Base-by-base conservation (phyloP, 345 rosid genomes). In the Geranium brycei region DNA sequence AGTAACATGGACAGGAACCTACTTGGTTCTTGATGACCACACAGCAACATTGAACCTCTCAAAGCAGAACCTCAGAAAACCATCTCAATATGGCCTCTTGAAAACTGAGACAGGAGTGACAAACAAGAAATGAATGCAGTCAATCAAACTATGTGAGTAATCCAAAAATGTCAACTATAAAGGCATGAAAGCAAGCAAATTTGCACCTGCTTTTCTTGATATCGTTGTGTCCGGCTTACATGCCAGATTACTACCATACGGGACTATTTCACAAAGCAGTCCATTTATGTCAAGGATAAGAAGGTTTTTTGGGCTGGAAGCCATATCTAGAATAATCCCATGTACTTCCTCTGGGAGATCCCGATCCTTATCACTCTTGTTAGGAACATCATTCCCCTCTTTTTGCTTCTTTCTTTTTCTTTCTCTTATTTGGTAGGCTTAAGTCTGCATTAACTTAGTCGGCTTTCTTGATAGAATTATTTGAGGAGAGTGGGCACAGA, bases 211-310 rank as follows among this genome's bases (percentile, higher is more conserved):
- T 35, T 70, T 72, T 66, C 78, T 71, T 40, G 75, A 77, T 55
- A 92, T 75, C 7, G 61, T 68, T 66, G 65, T 75, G 59, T 87
- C 95, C n/a, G 88, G 76, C 59, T 65, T 77, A 64, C 2, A 66
- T 60, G 61, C 75, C 69, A 35, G 41, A 4, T 78, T 72, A 19
- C 79, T 73, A 67, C 81, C 77, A 59, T 61, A 59, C 62, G 73
- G 68, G 41, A 83, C 86, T 16, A 89, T 72, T 77, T 83, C 90
- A 14, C 78, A 89, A 60, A 92, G 91, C 67, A 89, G 72, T 53
- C 99, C 99, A 72, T 92, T 92, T 75, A 92, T 71, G 75, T 92
- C 96, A 77, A 92, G 91, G 71, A 92, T 82, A 31, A 87, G 81
- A 68, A 89, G 93, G 19, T 83, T 87, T 35, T 76, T 85, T 68